Evolutionary conservation across 2,329 filamentous ascomycete species (phyloP).

Genomic region (Arthrobotrys megalospora): DNA sequence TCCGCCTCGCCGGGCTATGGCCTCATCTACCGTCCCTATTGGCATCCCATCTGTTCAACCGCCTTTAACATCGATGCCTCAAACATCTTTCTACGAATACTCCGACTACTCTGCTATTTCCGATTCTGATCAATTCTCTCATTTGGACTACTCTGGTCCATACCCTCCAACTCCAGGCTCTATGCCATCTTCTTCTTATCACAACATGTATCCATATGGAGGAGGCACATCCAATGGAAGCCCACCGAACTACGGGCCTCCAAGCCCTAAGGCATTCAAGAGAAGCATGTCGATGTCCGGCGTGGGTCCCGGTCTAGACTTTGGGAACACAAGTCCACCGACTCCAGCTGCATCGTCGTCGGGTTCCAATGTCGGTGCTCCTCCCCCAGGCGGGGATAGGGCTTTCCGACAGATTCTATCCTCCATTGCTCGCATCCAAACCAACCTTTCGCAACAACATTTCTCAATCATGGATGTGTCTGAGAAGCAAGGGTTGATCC

Average conservation of each 20-base stretch:
- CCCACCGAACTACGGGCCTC: constrained; percentile 57
- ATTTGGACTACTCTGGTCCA: constrained; percentile 45
- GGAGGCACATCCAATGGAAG: constrained; percentile 57
- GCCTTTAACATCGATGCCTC: constrained; percentile 55
- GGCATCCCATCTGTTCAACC: constrained; percentile 59
- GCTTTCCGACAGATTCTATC: constrained; percentile 58
- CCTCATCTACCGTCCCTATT: constrained; percentile 59
- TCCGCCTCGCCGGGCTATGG: constrained; percentile 60
- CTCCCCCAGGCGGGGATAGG: constrained; percentile 51
- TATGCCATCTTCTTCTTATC: constrained; percentile 60
- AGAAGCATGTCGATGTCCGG: constrained; percentile 61
- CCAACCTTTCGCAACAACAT: constrained; percentile 59
- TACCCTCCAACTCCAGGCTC: constrained; percentile 57
- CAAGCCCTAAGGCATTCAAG: constrained; percentile 58
- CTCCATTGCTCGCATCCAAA: constrained; percentile 58
- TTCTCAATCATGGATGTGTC: constrained; percentile 59
- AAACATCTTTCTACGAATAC: constrained; percentile 60
- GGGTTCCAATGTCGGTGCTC: constrained; percentile 47
- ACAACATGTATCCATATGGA: constrained; percentile 61
- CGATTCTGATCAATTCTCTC: constrained; percentile 58
- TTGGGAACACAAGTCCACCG: constrained; percentile 60
- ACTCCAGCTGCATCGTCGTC: constrained; percentile 57
- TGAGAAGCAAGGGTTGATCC: constrained; percentile 59
- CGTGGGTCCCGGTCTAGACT: constrained; percentile 53
- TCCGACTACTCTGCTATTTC: constrained; percentile 56